These are phyloP conservation scores for Phyllosticta citrichinensis DNA, from an alignment of 2,329 filamentous ascomycete species.

Conservation along the genomic window DNA sequence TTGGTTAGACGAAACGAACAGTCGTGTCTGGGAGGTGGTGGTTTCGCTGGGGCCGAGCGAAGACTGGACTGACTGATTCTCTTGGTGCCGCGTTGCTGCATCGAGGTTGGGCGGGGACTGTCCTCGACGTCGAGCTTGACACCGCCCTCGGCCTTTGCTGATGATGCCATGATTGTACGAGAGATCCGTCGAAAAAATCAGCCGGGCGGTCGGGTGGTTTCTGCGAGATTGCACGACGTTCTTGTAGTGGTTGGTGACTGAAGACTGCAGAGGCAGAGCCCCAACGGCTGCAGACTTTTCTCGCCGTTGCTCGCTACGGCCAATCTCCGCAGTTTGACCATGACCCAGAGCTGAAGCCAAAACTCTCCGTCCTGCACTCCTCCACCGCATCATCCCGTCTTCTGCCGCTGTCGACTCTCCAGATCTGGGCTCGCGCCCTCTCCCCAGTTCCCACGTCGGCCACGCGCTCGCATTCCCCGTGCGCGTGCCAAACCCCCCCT, in stretches of 20 bases:
- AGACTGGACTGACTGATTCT: constrained; percentile 9
- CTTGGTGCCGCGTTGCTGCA: constrained; percentile 9
- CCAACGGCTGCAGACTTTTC: neutral
- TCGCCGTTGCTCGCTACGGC: neutral
- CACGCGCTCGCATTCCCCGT: neutral
- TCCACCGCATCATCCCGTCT: neutral
- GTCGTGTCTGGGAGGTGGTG: neutral
- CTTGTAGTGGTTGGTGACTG: too few species aligned
- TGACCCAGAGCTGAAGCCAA: neutral
- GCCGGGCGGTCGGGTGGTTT: neutral
- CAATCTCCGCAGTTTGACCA: neutral
- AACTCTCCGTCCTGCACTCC: neutral
- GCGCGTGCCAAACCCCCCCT: neutral
- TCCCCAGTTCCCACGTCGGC: neutral
- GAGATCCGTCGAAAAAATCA: neutral
- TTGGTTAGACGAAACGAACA: neutral
- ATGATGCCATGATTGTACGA: constrained; percentile 3
- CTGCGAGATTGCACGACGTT: too few species aligned
- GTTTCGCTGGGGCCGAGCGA: neutral
- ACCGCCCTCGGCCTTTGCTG: constrained; percentile 7
- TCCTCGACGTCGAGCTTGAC: constrained; percentile 7
- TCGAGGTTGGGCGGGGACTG: neutral
- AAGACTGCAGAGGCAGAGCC: too few species aligned
- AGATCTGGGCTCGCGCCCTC: neutral
- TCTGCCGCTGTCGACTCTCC: neutral